Base-by-base conservation (phyloP, 1,284 basidiomycete species). In the Kwoniella shivajii region DNA sequence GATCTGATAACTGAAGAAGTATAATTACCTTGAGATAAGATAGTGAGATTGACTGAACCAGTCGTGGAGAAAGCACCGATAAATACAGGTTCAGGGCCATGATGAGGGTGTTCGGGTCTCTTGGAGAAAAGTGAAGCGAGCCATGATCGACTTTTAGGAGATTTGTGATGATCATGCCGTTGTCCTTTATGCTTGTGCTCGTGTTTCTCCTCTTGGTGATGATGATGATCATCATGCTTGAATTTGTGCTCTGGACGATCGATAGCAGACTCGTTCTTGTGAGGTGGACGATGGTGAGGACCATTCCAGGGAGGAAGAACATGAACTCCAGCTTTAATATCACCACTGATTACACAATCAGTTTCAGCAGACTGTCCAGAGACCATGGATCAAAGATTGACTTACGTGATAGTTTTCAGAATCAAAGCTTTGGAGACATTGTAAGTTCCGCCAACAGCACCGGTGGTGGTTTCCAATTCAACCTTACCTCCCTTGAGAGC, bases 1-100 rank as follows among this genome's bases (percentile, higher is more conserved):
- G 76, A 72, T 56, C 76, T 76, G 60, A 76, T 57, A 27, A 63
- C 48, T 18, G 62, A 52, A 20, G 59, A 60, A 31, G 65, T 57
- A 53, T 60, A 61, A 18, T 50, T 41, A 18, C 46, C 43, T 37
- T 57, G 54, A 30, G 43, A 46, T 30, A 52, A 54, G 45, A 72
- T 53, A 29, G 50, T 46, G n/a, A 74, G 58, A 16, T 59, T 50
- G 38, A 72, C 50, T 13, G 55, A 44, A 20, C 70, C 68, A 16
- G 61, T 64, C 11, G 60, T 48, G n/a, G 69, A 63, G 42, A 56
- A 57, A 4, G 67, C 70, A 20, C 49, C 48, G 57, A 74, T 69
- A 42, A 54, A 56, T 6, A 56, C 61, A 16, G 69, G 67, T 16
- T 54, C 60, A 36, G 61, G 64, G 20, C 6, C 50, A 34, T 39